Conservation (phyloP, 2,329 filamentous ascomycete genomes). For the Fusarium globosum region DNA sequence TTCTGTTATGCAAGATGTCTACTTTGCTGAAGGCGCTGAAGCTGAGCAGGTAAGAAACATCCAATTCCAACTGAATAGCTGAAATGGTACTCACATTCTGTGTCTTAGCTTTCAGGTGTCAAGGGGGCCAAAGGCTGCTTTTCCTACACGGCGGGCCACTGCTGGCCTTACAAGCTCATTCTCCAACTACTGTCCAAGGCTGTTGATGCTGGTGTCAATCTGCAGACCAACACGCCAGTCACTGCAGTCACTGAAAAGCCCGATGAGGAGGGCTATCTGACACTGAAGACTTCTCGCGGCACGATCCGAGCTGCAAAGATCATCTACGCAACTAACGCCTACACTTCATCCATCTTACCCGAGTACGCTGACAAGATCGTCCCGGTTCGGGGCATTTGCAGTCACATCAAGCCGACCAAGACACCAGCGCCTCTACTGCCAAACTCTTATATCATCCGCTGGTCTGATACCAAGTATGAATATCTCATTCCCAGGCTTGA, state of each 20-base stretch:
- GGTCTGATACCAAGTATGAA: conserved; percentile 7
- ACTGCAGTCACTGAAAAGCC: neutral
- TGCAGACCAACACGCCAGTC: neutral
- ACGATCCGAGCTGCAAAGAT: neutral
- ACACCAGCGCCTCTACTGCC: neutral
- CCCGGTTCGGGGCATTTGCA: conserved; percentile 1
- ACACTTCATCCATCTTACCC: neutral
- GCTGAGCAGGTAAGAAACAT: neutral
- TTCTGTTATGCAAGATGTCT: conserved; percentile 2
- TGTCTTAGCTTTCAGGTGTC: neutral
- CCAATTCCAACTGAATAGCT: accelerated
- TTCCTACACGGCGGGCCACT: neutral
- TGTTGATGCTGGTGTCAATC: neutral
- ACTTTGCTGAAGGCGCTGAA: neutral
- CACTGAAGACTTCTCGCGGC: neutral
- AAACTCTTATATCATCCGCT: neutral
- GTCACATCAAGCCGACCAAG: neutral
- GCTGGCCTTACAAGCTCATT: conserved; percentile 8
- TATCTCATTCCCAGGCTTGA: conserved; percentile 3
- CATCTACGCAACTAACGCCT: neutral
- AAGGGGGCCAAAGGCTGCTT: neutral
- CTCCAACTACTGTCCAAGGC: neutral
- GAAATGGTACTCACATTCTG: accelerated
- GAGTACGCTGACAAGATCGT: neutral
- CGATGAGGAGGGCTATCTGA: neutral